Evolutionary conservation across 2,329 filamentous ascomycete genomes (phyloP), one percentile per base, ranked within the genome.

Genomic region (Nigrograna mackinnonii): DNA sequence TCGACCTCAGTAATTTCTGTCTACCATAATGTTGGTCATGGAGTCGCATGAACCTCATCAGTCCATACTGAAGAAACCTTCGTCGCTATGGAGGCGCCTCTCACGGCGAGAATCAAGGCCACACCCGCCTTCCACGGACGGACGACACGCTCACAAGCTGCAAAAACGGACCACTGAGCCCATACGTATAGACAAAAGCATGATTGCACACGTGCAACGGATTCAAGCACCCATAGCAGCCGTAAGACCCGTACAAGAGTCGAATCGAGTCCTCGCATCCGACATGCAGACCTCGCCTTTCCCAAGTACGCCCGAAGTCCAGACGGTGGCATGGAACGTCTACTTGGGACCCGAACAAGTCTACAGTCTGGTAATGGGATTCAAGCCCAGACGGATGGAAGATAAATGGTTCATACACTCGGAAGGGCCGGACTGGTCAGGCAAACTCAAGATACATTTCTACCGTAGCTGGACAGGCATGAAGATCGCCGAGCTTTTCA

Each of bases 391-490:
- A 16, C 43, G 49, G 6, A 56, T 54, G 49, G 41, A 58, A 2
- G 58, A 65, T 22, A 58, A 62, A 21, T 67, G 63, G 62, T 66
- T 63, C 41, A 52, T 67, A 21, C 65, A 64, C 47, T 58, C 57
- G 16, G 58, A 67, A 22, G 64, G 64, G 1, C 64, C 64, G 0
- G 63, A 67, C 21, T 22, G 39, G 3, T 51, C 54, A 6, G 64
- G 64, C 3, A 67, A 67, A 41, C 49, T 67, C 5, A 66, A 66
- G 21, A 58, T 66, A 9, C 61, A 67, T 45, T 67, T 67, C 42
- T 57, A 63, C 37, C 46, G 57, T 2, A 60, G 58, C 22, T 59
- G 58, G 56, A 66, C 61, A 1, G 64, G 64, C 3, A 31, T 52
- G 13, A 67, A 67, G 40, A 54, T 66, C 16, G 63, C 61, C 1